phyloP scores from a whole-genome alignment of 306 rosid species.

The Vicia sativa region DNA sequence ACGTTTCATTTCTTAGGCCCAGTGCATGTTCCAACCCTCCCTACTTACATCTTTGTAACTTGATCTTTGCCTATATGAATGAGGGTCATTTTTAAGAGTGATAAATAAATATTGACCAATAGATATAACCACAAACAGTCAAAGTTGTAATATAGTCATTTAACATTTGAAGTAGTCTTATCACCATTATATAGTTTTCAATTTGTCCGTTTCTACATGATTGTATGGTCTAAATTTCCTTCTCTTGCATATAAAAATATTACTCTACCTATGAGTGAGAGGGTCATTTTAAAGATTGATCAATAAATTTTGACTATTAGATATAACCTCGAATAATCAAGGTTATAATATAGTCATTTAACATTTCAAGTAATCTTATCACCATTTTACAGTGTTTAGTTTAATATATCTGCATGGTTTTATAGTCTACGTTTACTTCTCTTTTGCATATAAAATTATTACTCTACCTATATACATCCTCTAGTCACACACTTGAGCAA shows the following conservation, averaged over 20 bases:
- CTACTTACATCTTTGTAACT: not conserved
- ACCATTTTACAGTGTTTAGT: not conserved
- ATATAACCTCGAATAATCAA: not conserved
- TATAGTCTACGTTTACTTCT: not conserved
- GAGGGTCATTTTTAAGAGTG: not conserved
- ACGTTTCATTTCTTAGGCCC: not conserved
- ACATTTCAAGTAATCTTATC: not conserved
- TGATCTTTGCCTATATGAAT: not conserved
- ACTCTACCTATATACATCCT: not conserved
- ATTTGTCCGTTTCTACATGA: not conserved
- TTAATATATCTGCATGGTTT: not conserved
- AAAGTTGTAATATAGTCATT: not conserved
- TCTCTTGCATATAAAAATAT: not conserved
- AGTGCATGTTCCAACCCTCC: not conserved
- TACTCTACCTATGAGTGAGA: not conserved
- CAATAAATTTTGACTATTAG: not conserved
- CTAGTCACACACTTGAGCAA: not conserved
- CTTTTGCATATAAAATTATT: not conserved
- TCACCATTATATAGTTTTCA: no score
- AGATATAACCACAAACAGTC: not conserved
- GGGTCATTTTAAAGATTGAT: slow-evolving; percentile 7
- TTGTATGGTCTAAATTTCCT: not conserved
- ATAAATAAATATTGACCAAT: not conserved
- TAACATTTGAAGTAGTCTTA: no score
- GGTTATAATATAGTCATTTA: not conserved